A percentile compares a stretch with the other conserved stretches of the same genome.
Evolutionary conservation across 2,329 filamentous ascomycete species (phyloP).

Genomic region (Stagonosporopsis tanaceti): DNA sequence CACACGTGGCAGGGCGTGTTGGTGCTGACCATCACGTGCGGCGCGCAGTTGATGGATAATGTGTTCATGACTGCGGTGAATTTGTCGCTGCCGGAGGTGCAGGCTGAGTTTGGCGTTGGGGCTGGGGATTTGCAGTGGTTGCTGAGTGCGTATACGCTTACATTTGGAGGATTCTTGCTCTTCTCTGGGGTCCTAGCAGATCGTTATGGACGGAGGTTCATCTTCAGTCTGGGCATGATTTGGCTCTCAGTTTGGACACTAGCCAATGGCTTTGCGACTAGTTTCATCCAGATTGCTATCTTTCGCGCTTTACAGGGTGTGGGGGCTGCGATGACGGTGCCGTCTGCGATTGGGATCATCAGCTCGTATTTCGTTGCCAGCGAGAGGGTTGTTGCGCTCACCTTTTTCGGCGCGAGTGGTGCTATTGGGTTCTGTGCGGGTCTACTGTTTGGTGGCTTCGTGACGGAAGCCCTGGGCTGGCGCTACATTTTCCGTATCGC

Average conservation of each 20-base stretch:
- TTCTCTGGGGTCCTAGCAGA: constrained; percentile 15
- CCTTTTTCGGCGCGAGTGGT: constrained; percentile 18
- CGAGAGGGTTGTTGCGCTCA: constrained; percentile 13
- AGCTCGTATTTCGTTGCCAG: constrained; percentile 16
- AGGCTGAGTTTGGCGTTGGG: constrained; percentile 13
- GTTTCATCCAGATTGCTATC: constrained; percentile 16
- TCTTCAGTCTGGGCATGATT: constrained; percentile 14
- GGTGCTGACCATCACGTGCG: constrained; percentile 10
- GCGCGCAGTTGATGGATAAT: constrained; percentile 18
- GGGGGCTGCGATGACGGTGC: constrained; percentile 16
- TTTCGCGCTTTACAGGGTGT: constrained; percentile 17
- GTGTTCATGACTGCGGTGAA: constrained; percentile 19
- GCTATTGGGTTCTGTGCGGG: constrained; percentile 14
- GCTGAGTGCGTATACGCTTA: constrained; percentile 16
- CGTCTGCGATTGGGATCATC: constrained; percentile 17
- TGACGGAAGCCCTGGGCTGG: constrained; percentile 16
- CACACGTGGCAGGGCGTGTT: constrained; percentile 16
- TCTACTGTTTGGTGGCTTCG: constrained; percentile 16
- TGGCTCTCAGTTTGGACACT: constrained; percentile 18
- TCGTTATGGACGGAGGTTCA: constrained; percentile 8
- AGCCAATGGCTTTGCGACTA: constrained; percentile 14
- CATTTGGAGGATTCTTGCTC: constrained; percentile 13
- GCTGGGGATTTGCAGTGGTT: constrained; percentile 17
- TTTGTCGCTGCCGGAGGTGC: constrained; percentile 15
- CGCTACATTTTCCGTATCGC: constrained; percentile 19